Evolutionary conservation across 108 stramenopile species (phyloP).

Genomic region (Aurantiochytrium sp.): DNA sequence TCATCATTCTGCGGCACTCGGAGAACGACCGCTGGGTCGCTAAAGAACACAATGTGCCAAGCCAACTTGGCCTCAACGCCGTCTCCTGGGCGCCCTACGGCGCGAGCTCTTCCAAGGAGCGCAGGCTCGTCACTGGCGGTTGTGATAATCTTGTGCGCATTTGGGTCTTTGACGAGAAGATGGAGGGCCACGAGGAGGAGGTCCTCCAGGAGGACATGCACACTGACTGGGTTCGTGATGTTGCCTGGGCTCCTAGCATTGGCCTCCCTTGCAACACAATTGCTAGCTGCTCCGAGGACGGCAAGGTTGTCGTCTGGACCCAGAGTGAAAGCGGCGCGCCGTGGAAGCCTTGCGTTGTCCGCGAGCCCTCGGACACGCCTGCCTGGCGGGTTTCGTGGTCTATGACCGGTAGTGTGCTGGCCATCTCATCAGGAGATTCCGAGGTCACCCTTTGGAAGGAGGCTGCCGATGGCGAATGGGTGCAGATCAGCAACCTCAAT

Average conservation of each 20-base stretch:
- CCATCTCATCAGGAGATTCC: constrained; percentile 87
- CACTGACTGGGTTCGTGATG: constrained; percentile 93
- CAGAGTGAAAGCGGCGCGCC: constrained; percentile 34
- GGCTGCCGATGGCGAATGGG: constrained; percentile 44
- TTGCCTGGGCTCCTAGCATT: constrained; percentile 85
- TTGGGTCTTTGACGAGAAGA: background rate
- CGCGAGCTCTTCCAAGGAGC: background rate
- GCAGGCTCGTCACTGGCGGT: constrained; percentile 82
- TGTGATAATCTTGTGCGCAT: constrained; percentile 88
- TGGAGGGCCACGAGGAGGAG: constrained; percentile 7
- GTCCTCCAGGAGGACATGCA: constrained; percentile 38
- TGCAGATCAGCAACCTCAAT: constrained; percentile 37
- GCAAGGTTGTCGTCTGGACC: constrained; percentile 86
- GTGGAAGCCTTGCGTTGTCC: constrained; percentile 72
- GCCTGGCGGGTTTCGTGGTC: constrained; percentile 98
- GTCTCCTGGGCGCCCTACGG: constrained; percentile 75
- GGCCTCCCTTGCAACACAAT: constrained; percentile 75
- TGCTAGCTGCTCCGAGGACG: constrained; percentile 88
- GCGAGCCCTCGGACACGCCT: constrained; percentile 70
- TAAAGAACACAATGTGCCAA: background rate
- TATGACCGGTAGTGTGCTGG: constrained; percentile 88
- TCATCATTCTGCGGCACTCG: constrained; percentile 65
- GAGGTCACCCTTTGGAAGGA: constrained; percentile 91
- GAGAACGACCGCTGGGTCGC: constrained; percentile 60
- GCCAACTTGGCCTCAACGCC: constrained; percentile 23